Percentiles rank a stretch among this genome's conserved stretches.
phyloP scores from a whole-genome alignment of 331 rosid species.

The Quercus tomentella region DNA sequence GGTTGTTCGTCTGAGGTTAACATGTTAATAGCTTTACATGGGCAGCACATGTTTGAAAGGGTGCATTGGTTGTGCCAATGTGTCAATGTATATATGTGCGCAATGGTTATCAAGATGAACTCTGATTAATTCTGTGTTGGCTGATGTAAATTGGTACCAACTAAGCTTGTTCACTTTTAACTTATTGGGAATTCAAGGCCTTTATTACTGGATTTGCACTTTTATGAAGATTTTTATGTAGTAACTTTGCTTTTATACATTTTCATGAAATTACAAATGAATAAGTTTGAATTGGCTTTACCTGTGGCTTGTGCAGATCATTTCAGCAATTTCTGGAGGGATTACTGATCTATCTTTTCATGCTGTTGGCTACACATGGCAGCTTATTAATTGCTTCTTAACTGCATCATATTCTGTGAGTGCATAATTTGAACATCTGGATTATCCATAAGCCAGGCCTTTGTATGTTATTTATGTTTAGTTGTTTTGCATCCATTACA shows the following conservation, averaged over 20 bases:
- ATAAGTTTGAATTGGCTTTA: background rate
- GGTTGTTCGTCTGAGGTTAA: background rate
- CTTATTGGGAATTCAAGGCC: background rate
- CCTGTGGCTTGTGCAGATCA: constrained; percentile 57
- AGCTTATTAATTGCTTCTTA: constrained; percentile 82
- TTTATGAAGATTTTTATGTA: constrained; percentile 12
- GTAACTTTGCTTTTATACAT: constrained; percentile 3
- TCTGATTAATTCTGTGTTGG: background rate
- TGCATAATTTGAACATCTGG: constrained; percentile 14
- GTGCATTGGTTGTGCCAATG: background rate
- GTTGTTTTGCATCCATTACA: background rate
- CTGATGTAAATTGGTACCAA: background rate
- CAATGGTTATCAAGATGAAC: background rate
- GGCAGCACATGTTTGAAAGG: background rate
- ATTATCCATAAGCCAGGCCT: background rate
- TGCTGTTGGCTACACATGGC: constrained; percentile 91
- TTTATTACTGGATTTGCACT: background rate
- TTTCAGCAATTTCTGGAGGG: constrained; percentile 96
- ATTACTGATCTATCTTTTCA: constrained; percentile 84
- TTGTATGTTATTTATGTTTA: background rate
- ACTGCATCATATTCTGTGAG: constrained; percentile 99
- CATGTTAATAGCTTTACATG: background rate
- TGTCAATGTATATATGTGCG: background rate
- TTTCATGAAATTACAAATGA: background rate
- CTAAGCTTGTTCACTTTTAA: background rate